phyloP scores from a whole-genome alignment of 768 basidiomycete genomes.

The Glaciozyma martinii region DNA sequence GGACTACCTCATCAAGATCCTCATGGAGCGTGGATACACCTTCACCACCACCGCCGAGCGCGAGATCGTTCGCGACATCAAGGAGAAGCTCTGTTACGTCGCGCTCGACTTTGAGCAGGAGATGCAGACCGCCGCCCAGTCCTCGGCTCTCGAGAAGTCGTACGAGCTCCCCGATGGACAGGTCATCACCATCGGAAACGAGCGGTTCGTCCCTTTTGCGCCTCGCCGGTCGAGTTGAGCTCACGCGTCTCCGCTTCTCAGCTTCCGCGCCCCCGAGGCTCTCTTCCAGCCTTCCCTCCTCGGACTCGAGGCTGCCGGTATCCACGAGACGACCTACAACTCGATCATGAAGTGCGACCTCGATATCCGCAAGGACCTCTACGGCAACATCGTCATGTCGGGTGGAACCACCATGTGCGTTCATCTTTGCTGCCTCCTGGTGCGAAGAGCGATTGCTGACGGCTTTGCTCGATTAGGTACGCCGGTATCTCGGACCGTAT shows the following conservation, averaged over 20 bases:
- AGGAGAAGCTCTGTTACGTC: conserved; percentile 94
- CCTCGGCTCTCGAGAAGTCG: conserved; percentile 80
- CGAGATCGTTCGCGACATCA: conserved; percentile 86
- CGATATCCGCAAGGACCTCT: conserved; percentile 63
- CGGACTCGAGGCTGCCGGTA: conserved; percentile 72
- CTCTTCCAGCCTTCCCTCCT: conserved; percentile 69
- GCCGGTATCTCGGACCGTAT: conserved; percentile 91
- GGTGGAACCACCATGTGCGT: conserved; percentile 71
- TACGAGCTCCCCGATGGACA: conserved; percentile 90
- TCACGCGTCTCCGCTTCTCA: background rate
- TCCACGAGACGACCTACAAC: conserved; percentile 82
- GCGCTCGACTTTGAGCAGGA: conserved; percentile 92
- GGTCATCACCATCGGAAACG: conserved; percentile 89
- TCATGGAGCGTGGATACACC: conserved; percentile 84
- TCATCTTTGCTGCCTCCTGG: background rate
- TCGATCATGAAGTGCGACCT: conserved; percentile 81
- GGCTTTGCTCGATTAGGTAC: conserved; percentile 47
- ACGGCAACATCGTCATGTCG: conserved; percentile 75
- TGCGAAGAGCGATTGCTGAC: background rate
- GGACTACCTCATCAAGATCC: conserved; percentile 62
- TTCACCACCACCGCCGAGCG: conserved; percentile 72
- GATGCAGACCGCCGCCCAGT: conserved; percentile 79
- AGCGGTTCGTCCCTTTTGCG: conserved; percentile 52
- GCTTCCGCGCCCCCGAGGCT: conserved; percentile 58
- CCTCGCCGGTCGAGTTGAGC: background rate